These are phyloP conservation scores for Litchi chinensis DNA, from an alignment of 345 rosid species.

Conservation along the genomic window DNA sequence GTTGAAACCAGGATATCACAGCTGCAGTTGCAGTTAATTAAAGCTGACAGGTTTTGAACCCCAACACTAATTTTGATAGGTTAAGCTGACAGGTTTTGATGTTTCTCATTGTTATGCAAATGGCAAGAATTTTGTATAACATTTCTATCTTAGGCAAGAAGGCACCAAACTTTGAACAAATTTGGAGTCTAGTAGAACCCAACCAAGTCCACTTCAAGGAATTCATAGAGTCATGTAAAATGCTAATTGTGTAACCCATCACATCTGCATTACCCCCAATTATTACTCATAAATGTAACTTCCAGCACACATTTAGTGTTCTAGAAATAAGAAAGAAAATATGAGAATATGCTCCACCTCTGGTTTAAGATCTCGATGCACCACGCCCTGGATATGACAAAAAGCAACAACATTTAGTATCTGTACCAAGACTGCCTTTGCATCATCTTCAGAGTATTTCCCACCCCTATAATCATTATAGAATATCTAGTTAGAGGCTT, in stretches of 20 bases:
- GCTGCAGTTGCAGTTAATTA: not conserved
- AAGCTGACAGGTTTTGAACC: not conserved
- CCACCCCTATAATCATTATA: constrained; percentile 63
- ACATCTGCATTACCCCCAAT: not conserved
- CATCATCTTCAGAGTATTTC: constrained; percentile 87
- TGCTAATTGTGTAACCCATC: not conserved
- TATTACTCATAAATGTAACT: not conserved
- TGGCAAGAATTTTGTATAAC: not conserved
- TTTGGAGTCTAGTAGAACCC: constrained; percentile 1
- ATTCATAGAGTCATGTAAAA: not conserved
- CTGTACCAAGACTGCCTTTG: constrained; percentile 79
- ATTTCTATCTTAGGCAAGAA: not conserved
- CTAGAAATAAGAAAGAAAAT: constrained; percentile 15
- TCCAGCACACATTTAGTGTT: constrained; percentile 6
- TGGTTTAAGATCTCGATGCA: constrained; percentile 96
- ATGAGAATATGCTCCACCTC: constrained; percentile 56
- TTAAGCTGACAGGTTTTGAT: constrained; percentile 4
- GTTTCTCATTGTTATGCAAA: not conserved
- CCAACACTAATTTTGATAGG: not conserved
- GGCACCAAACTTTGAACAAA: not conserved
- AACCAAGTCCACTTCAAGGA: not conserved
- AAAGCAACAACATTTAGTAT: constrained; percentile 83
- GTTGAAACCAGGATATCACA: not conserved
- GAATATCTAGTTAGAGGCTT: constrained; percentile 29
- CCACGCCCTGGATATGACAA: constrained; percentile 97